Conservation (phyloP, 2,329 filamentous ascomycete species). For the Parasarocladium wereldwijsianum region DNA sequence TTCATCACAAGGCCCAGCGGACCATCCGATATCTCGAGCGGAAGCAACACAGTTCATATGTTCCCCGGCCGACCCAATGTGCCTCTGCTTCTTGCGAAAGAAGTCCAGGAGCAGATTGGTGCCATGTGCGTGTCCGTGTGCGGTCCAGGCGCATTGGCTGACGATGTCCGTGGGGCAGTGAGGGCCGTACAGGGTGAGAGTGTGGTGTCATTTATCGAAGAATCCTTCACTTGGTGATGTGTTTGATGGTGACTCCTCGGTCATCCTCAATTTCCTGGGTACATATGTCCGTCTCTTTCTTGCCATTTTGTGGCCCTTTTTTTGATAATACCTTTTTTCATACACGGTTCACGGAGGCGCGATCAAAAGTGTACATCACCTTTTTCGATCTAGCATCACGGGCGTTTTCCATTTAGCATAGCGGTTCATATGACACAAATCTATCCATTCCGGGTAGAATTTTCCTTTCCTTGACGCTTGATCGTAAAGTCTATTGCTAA, state of each 20-base stretch:
- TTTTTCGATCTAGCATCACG: no score
- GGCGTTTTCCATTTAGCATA: no score
- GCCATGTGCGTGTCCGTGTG: conserved; percentile 81
- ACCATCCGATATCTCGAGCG: conserved; percentile 65
- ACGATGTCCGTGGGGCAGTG: conserved; percentile 59
- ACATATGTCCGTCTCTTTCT: conserved; percentile 5
- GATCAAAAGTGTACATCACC: no score
- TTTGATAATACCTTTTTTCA: no score
- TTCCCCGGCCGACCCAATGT: conserved; percentile 81
- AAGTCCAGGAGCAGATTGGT: conserved; percentile 68
- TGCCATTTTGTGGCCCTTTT: conserved; percentile 5
- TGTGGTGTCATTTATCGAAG: conserved; percentile 62
- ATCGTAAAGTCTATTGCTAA: no score
- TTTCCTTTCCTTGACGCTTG: no score
- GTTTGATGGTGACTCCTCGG: not conserved
- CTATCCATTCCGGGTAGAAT: no score
- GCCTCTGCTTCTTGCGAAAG: conserved; percentile 61
- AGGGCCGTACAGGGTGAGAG: conserved; percentile 46
- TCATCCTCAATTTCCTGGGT: conserved; percentile 1
- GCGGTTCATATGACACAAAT: no score
- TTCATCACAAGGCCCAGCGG: conserved; percentile 83
- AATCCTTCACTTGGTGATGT: conserved; percentile 54
- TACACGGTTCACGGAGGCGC: no score
- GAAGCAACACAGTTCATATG: conserved; percentile 75
- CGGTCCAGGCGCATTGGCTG: conserved; percentile 58